Evolutionary conservation across 768 basidiomycete genomes (phyloP), one percentile per base, ranked within the genome.

Genomic region (Coprinopsis marcescibilis): DNA sequence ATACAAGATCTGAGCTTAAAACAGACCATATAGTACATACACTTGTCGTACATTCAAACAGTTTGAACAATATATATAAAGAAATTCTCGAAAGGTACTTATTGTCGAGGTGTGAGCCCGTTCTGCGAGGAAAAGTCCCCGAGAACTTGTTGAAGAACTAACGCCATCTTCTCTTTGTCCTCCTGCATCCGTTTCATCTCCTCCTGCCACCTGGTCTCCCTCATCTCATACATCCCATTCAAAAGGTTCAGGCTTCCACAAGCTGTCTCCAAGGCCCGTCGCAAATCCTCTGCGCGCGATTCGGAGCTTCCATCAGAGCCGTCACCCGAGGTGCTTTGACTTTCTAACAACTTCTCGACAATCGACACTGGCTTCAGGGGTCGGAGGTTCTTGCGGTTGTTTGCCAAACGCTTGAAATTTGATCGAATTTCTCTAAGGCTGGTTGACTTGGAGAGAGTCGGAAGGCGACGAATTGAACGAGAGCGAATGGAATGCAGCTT

Each of bases 191-290:
- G 68, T 20, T 71, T 61, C 74, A 88, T 81, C 64, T 87, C 86
- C 13, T 85, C 82, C 30, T 71, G 63, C 80, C 85, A 85, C 33
- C 86, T 68, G 39, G 73, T 71, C 58, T 84, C 85, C 14, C 85
- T 68, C 52, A 82, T 73, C 17, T 81, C 82, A 45, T 85, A 88
- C 26, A 89, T 80, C 26, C 66, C 62, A 26, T 80, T 75, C 43
- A 90, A 66, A 14, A 75, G 69, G 21, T 75, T 73, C 19, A 89
- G 70, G 54, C 85, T 85, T 1, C 77, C 80, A 40, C 89, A 53
- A 1, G 86, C 80, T 1, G 80, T 74, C 52, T 81, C 82, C 36
- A 89, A 63, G 1, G 83, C 85, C 0, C 80, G 75, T 48, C 77
- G 80, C 26, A 89, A 65, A 34, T 87, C 85, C 43, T 73, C 77